A percentile compares a stretch with the other conserved stretches of the same genome.
Evolutionary conservation across 805 yeast species (phyloP).

Genomic region (Limtongia smithiae): DNA sequence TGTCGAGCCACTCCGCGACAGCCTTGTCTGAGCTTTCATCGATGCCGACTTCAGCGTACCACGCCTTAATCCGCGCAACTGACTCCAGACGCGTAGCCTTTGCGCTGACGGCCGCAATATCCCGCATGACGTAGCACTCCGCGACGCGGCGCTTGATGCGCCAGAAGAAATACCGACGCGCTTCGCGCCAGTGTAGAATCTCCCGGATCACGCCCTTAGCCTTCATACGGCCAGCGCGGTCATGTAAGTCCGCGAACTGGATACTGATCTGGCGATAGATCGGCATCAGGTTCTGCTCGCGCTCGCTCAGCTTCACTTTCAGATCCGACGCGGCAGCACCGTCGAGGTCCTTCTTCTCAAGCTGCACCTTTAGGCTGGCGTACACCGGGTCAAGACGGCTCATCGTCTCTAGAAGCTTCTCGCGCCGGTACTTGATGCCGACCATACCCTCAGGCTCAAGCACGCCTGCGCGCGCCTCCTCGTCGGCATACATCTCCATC

Average conservation of each 20-base stretch:
- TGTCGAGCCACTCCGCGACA: conserved; percentile 24
- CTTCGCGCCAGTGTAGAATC: conserved; percentile 77
- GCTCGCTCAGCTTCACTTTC: conserved; percentile 62
- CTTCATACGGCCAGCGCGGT: conserved; percentile 94
- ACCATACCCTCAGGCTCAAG: conserved; percentile 99
- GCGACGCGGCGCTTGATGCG: conserved; percentile 91
- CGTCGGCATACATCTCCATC: conserved; percentile 99
- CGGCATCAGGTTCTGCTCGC: conserved; percentile 80
- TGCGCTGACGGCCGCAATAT: conserved; percentile 58
- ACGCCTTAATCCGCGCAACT: conserved; percentile 68
- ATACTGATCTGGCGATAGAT: conserved; percentile 87
- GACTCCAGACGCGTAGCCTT: conserved; percentile 69
- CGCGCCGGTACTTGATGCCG: conserved; percentile 95
- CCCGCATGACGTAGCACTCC: conserved; percentile 81
- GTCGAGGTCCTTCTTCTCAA: conserved; percentile 49
- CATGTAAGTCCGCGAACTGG: conserved; percentile 97
- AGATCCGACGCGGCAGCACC: conserved; percentile 63
- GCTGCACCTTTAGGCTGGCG: conserved; percentile 59
- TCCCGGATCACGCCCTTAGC: conserved; percentile 88
- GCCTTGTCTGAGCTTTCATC: conserved; percentile 17
- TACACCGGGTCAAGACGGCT: conserved; percentile 78
- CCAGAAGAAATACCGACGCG: conserved; percentile 99
- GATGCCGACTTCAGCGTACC: conserved; percentile 26
- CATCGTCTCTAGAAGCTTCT: conserved; percentile 87
- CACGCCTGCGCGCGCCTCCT: conserved; percentile 94